Conservation (phyloP, 106 monocot genomes). For the Acorus gramineus region DNA sequence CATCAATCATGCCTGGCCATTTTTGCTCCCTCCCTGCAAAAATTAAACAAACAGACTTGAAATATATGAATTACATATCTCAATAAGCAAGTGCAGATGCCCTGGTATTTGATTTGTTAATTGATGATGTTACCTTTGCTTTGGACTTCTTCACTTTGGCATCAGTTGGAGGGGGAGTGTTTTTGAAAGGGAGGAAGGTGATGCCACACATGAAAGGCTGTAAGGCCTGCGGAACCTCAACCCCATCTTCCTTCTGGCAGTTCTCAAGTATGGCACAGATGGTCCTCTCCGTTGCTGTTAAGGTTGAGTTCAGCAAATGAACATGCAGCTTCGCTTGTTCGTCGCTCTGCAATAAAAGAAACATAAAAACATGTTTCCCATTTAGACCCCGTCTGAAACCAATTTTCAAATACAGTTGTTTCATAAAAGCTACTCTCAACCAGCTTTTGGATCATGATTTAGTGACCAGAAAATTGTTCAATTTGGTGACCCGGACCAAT, state of each 20-base stretch:
- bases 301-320: constrained; percentile 88
- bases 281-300: constrained; percentile 90
- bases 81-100: too few relatives aligned
- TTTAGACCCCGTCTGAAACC: too few relatives aligned
- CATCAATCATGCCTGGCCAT: too few relatives aligned
- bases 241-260: constrained; percentile 70
- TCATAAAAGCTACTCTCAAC: too few relatives aligned
- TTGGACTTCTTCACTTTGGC: constrained; percentile 35
- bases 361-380: background rate
- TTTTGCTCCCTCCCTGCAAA: too few relatives aligned
- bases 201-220: constrained; percentile 75
- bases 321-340: constrained; percentile 93
- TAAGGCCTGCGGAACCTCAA: constrained; percentile 62
- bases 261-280: constrained; percentile 89
- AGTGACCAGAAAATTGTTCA: too few relatives aligned
- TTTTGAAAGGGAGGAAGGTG: constrained; percentile 64
- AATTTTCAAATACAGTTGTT: too few relatives aligned
- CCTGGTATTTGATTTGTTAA: too few relatives aligned
- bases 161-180: constrained; percentile 9
- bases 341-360: constrained; percentile 53
- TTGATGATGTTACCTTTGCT: constrained; percentile 27
- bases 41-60: too few relatives aligned
- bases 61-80: too few relatives aligned
- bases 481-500: too few relatives aligned
- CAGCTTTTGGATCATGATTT: too few relatives aligned